Percentiles rank a stretch among this genome's conserved stretches.
Evolutionary conservation across 164 flowering plant species (phyloP).

Genomic region (Warburgia ugandensis): DNA sequence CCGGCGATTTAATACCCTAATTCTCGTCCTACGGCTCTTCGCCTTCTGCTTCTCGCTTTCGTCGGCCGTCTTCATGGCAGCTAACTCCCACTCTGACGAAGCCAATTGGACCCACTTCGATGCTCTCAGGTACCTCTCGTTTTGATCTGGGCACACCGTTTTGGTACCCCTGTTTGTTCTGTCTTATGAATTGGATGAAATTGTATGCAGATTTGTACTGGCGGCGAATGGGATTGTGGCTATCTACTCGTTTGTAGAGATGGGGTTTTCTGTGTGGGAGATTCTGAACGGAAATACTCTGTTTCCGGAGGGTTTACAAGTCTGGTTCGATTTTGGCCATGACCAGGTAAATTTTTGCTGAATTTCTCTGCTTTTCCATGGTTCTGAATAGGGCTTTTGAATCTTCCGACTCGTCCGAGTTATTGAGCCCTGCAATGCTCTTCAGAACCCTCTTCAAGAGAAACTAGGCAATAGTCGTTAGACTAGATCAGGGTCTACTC

Average conservation of each 20-base stretch:
- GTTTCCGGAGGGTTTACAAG: slow-evolving; percentile 58
- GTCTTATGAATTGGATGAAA: no score
- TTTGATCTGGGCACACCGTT: not conserved
- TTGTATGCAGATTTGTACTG: slow-evolving; percentile 60
- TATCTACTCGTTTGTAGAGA: slow-evolving; percentile 60
- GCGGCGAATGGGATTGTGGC: slow-evolving; percentile 67
- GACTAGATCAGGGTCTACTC: no score
- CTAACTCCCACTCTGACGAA: slow-evolving; percentile 41
- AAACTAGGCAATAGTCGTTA: no score
- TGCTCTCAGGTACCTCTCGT: slow-evolving; percentile 50
- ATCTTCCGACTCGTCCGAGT: no score
- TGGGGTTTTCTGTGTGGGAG: slow-evolving; percentile 73
- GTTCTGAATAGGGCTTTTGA: not conserved
- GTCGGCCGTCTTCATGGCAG: slow-evolving; percentile 70
- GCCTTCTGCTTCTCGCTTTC: slow-evolving; percentile 71
- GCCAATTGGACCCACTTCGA: slow-evolving; percentile 57
- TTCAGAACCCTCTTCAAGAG: no score
- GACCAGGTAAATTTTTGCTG: slow-evolving; percentile 52
- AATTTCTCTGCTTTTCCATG: not conserved
- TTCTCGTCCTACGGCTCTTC: slow-evolving; percentile 57
- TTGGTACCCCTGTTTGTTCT: no score
- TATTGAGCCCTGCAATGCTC: no score
- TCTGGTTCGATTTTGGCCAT: slow-evolving; percentile 94
- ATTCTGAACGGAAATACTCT: slow-evolving; percentile 54
- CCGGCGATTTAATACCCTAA: slow-evolving; percentile 60